Conservation (phyloP, 495 filamentous ascomycete genomes). For the Penicillium subrubescens region DNA sequence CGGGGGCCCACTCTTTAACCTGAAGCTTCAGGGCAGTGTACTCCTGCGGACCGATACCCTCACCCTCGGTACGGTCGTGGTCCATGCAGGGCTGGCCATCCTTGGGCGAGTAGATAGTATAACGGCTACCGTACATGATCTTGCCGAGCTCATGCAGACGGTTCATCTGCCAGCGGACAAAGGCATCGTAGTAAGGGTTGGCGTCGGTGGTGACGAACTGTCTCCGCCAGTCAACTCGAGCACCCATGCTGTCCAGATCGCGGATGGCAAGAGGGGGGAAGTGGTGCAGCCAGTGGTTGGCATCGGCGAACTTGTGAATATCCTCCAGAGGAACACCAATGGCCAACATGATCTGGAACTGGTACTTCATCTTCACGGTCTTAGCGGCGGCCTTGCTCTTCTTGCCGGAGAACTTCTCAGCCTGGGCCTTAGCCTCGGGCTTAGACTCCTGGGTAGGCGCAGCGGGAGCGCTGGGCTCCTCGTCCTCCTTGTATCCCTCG, state of each 20-base stretch:
- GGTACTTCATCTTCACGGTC: slow-evolving; percentile 84
- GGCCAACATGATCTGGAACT: slow-evolving; percentile 87
- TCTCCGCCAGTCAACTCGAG: slow-evolving; percentile 88
- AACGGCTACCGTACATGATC: slow-evolving; percentile 91
- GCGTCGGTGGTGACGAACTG: slow-evolving; percentile 94
- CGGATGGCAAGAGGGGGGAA: slow-evolving; percentile 82
- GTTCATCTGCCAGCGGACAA: slow-evolving; percentile 98
- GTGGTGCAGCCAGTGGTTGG: slow-evolving; percentile 82
- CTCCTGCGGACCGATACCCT: slow-evolving; percentile 87
- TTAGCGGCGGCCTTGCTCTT: slow-evolving; percentile 95
- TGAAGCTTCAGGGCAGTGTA: slow-evolving; percentile 90
- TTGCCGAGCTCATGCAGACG: slow-evolving; percentile 85
- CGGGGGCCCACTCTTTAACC: slow-evolving; percentile 83
- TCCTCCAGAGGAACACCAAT: slow-evolving; percentile 81
- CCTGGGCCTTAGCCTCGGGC: slow-evolving; percentile 68
- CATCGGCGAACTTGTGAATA: slow-evolving; percentile 89
- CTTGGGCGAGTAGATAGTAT: slow-evolving; percentile 94
- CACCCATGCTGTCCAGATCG: slow-evolving; percentile 82
- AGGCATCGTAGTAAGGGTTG: slow-evolving; percentile 96
- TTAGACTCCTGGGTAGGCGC: slow-evolving; percentile 55
- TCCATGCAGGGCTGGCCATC: slow-evolving; percentile 98
- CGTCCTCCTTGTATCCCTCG: slow-evolving; percentile 67
- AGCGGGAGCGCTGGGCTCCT: slow-evolving; percentile 45
- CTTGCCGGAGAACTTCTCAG: slow-evolving; percentile 89
- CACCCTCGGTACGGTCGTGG: slow-evolving; percentile 89